Percentiles rank a stretch among this genome's conserved stretches.
phyloP scores from a whole-genome alignment of 768 basidiomycete species.

The Mycena rebaudengoi region DNA sequence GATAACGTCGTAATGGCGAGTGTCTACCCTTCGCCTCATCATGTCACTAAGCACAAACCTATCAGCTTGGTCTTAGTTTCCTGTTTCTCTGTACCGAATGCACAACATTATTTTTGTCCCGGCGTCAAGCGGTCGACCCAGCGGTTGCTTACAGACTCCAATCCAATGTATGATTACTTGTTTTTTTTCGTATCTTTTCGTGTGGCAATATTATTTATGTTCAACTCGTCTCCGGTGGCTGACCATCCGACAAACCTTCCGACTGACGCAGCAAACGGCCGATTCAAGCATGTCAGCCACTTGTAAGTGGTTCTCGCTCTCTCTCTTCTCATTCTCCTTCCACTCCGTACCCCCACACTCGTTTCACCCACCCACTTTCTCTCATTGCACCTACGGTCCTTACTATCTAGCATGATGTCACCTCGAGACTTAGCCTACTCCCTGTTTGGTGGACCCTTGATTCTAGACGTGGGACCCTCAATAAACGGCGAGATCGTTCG shows the following conservation, averaged over 20 bases:
- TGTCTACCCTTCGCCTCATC: not conserved
- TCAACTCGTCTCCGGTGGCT: not conserved
- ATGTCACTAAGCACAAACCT: not conserved
- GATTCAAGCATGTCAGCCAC: constrained; percentile 17
- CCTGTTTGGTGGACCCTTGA: constrained; percentile 23
- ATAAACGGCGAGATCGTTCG: constrained; percentile 26
- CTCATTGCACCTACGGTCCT: constrained; percentile 17
- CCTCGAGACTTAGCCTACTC: constrained; percentile 22
- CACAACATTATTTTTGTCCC: constrained; percentile 9
- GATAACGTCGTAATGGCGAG: constrained; percentile 39
- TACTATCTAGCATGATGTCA: constrained; percentile 15
- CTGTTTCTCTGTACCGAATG: constrained; percentile 22
- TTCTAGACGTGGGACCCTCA: constrained; percentile 22
- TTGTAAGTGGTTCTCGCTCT: not conserved
- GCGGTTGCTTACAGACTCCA: constrained; percentile 11
- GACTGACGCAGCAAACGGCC: not conserved
- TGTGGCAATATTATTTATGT: not conserved
- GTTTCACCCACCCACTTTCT: constrained; percentile 22
- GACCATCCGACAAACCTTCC: not conserved
- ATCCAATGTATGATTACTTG: constrained; percentile 12
- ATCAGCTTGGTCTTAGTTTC: constrained; percentile 23
- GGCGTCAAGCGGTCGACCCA: not conserved
- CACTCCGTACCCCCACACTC: constrained; percentile 18
- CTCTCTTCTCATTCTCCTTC: not conserved
- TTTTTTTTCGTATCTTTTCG: not conserved